These are phyloP conservation scores for Naganishia onofrii DNA, from an alignment of 768 basidiomycete species.

Conservation along the genomic window DNA sequence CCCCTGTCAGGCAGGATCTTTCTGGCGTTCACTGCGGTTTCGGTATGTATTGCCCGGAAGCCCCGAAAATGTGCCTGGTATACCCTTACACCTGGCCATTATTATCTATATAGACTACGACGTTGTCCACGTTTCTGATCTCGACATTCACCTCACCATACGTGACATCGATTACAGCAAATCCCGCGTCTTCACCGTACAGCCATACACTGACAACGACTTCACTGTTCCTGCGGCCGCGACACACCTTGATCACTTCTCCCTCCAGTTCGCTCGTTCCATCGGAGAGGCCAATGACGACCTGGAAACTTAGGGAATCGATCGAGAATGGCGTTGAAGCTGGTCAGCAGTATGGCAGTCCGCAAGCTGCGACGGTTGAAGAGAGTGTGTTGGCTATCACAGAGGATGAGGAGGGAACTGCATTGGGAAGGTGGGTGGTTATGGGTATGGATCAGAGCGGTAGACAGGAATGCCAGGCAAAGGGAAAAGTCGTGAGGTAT, in stretches of 20 bases:
- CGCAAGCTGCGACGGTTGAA: constrained; percentile 49
- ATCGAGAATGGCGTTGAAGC: constrained; percentile 22
- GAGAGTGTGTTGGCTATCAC: constrained; percentile 83
- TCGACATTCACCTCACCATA: constrained; percentile 32
- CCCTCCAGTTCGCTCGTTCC: constrained; percentile 60
- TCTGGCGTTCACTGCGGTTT: constrained; percentile 73
- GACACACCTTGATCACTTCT: constrained; percentile 73
- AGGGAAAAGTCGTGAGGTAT: constrained; percentile 68
- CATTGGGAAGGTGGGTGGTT: constrained; percentile 26
- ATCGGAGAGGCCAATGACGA: constrained; percentile 46
- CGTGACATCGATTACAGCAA: constrained; percentile 27
- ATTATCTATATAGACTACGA: constrained; percentile 35
- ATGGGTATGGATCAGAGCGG: constrained; percentile 53
- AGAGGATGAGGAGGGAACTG: constrained; percentile 57
- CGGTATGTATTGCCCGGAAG: constrained; percentile 59
- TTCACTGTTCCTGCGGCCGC: constrained; percentile 61
- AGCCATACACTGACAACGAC: constrained; percentile 71
- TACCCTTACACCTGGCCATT: not conserved
- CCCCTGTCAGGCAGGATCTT: constrained; percentile 67
- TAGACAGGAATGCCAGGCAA: constrained; percentile 56
- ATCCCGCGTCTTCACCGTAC: constrained; percentile 51
- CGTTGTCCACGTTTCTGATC: constrained; percentile 62
- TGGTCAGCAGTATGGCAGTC: constrained; percentile 4
- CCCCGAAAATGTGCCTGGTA: constrained; percentile 47
- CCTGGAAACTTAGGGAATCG: constrained; percentile 27